Conservation (phyloP, 345 rosid species). For the Lepidium sativum region DNA sequence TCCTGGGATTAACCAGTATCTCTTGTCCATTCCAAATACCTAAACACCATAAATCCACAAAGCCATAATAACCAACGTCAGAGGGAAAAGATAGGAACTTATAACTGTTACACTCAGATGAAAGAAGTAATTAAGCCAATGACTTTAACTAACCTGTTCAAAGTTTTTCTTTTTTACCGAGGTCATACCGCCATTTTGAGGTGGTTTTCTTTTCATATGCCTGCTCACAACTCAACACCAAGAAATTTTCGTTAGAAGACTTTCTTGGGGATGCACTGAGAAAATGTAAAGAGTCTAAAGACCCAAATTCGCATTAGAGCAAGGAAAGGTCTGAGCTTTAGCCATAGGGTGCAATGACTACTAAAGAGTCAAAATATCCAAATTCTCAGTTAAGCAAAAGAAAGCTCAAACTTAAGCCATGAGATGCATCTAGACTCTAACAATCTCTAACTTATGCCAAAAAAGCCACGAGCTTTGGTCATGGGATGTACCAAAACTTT, state of each 20-base stretch:
- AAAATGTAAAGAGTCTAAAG: background rate
- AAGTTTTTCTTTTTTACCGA: slow-evolving; percentile 85
- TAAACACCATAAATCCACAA: slow-evolving; percentile 5
- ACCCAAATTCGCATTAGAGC: background rate
- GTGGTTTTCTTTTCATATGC: slow-evolving; percentile 95
- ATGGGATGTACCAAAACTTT: background rate
- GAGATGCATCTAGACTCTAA: background rate
- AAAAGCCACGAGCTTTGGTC: background rate
- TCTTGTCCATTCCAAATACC: slow-evolving; percentile 88
- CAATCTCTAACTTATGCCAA: background rate
- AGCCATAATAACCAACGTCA: background rate
- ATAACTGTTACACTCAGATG: too few relatives aligned
- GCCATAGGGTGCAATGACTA: background rate
- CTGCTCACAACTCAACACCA: slow-evolving; percentile 32
- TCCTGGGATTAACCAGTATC: slow-evolving; percentile 74
- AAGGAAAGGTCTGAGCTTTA: background rate
- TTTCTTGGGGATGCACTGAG: background rate
- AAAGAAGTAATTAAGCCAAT: too few relatives aligned
- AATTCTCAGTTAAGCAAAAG: background rate
- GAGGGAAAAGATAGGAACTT: background rate
- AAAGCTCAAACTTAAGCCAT: background rate
- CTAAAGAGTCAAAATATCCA: background rate
- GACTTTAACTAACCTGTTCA: slow-evolving; percentile 63
- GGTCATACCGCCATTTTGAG: slow-evolving; percentile 90
- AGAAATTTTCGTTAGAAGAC: background rate